These are phyloP conservation scores for Plasmodium chabaudi DNA, from an alignment of 169 alveolate species.

Conservation along the genomic window DNA sequence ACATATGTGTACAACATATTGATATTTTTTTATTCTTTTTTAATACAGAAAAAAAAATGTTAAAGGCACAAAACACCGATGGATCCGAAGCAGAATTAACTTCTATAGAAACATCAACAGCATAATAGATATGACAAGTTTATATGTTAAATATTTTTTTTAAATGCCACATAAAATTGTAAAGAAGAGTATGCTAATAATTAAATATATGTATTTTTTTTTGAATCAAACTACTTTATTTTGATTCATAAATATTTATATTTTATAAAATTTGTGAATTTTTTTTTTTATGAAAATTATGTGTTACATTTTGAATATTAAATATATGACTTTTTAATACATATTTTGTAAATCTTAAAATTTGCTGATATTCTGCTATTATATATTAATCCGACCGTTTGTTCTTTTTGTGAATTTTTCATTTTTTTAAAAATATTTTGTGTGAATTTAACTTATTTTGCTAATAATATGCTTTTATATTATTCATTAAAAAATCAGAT, in stretches of 20 bases:
- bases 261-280: no score
- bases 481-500: conserved; percentile 74
- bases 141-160: background rate
- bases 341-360: no score
- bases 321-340: no score
- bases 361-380: no score
- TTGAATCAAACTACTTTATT: no score
- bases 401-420: no score
- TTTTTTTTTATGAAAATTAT: no score
- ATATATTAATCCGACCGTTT: no score
- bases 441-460: background rate
- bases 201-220: no score
- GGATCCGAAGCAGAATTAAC: conserved; percentile 48
- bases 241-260: no score
- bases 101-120: conserved; percentile 19
- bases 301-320: no score
- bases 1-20: background rate
- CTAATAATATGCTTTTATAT: background rate
- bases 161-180: background rate
- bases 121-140: background rate
- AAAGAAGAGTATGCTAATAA: no score
- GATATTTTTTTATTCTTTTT: background rate
- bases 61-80: conserved; percentile 23
- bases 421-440: background rate
- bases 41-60: conserved; percentile 1